Conservation (phyloP, 306 rosid species). For the Fragaria ananassa region DNA sequence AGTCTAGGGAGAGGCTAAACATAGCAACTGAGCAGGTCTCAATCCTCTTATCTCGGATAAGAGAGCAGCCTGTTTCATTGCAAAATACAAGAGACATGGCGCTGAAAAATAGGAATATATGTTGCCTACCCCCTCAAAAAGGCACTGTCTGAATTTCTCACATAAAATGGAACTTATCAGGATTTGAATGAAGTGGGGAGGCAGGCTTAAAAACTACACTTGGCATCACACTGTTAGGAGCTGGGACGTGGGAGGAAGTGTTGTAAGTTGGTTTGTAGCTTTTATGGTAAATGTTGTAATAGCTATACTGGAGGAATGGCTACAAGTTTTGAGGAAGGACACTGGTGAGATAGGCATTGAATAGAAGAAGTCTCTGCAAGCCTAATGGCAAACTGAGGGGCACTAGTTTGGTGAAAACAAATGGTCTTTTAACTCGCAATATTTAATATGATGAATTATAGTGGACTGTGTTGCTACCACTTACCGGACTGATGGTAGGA, state of each 20-base stretch:
- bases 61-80: conserved; percentile 70
- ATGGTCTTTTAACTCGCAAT: neutral
- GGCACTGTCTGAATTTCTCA: conserved; percentile 8
- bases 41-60: conserved; percentile 59
- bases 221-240: conserved; percentile 5
- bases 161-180: conserved; percentile 12
- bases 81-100: conserved; percentile 62
- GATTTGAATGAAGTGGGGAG: conserved; percentile 19
- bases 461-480: neutral
- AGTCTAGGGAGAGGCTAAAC: conserved; percentile 81
- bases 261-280: conserved; percentile 28
- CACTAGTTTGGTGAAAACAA: neutral
- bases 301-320: conserved; percentile 49
- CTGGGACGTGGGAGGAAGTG: conserved; percentile 19
- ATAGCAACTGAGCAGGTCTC: conserved; percentile 79
- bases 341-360: conserved; percentile 38
- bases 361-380: conserved; percentile 31
- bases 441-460: neutral
- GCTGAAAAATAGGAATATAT: conserved; percentile 49
- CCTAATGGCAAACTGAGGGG: neutral
- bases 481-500: neutral
- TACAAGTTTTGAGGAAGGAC: conserved; percentile 67
- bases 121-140: conserved; percentile 12
- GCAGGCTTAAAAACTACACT: neutral
- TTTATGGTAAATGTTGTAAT: conserved; percentile 15